Conservation (phyloP, 257 asterid species). For the Solanum rostratum region DNA sequence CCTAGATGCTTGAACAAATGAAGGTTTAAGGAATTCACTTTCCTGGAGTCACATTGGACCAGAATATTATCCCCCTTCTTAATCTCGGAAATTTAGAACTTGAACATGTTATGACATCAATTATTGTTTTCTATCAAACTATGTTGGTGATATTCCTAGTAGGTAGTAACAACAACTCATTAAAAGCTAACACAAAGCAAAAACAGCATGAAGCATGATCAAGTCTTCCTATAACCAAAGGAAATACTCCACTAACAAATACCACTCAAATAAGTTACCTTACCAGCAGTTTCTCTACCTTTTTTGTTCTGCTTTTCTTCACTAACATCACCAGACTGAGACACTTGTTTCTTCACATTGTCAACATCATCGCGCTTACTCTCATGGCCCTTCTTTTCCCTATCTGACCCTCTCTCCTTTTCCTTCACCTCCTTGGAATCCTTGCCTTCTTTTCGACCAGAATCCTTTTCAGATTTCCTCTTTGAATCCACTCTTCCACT, state of each 20-base stretch:
- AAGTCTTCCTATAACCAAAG: not conserved
- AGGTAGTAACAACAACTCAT: not conserved
- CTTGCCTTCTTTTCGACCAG: conserved; percentile 58
- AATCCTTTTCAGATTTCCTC: conserved; percentile 80
- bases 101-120: not conserved
- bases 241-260: conserved; percentile 1
- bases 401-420: conserved; percentile 63
- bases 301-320: conserved; percentile 66
- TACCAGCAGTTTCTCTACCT: conserved; percentile 68
- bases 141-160: not conserved
- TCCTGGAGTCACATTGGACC: not conserved
- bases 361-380: conserved; percentile 42
- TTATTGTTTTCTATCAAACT: not conserved
- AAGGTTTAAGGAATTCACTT: not conserved
- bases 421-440: conserved; percentile 37
- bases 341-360: conserved; percentile 46
- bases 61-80: not conserved
- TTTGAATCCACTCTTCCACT: conserved; percentile 55
- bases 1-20: not conserved
- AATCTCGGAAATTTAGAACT: not conserved
- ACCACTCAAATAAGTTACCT: conserved; percentile 36
- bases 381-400: conserved; percentile 61
- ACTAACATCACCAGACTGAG: conserved; percentile 32
- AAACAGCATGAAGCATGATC: not conserved
- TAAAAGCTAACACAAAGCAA: not conserved